Percentiles rank a stretch among this genome's conserved stretches.
phyloP scores from a whole-genome alignment of 352 stramenopile species.

The Phytophthora litchii region DNA sequence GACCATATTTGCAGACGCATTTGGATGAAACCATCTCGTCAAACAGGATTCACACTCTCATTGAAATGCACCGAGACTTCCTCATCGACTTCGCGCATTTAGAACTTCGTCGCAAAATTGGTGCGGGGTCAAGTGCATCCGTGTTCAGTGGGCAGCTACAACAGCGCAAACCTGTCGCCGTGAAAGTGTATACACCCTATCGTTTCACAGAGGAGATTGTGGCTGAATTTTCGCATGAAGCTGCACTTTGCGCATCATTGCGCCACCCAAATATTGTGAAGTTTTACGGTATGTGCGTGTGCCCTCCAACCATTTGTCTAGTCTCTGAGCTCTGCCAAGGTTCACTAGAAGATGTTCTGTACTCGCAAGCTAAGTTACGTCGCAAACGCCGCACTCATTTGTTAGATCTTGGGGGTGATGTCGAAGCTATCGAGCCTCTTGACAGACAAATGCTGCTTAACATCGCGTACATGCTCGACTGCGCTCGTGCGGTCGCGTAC shows the following conservation, averaged over 20 bases:
- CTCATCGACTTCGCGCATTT: constrained; percentile 75
- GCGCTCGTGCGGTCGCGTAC: constrained; percentile 61
- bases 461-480: constrained; percentile 69
- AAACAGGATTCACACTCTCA: constrained; percentile 53
- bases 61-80: constrained; percentile 73
- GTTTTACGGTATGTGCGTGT: constrained; percentile 73
- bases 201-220: constrained; percentile 59
- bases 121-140: constrained; percentile 45
- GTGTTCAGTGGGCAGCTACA: constrained; percentile 59
- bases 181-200: constrained; percentile 70
- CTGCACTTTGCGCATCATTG: constrained; percentile 53
- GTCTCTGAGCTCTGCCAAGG: constrained; percentile 64
- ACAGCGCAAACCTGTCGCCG: constrained; percentile 40
- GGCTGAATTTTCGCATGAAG: constrained; percentile 66
- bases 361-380: constrained; percentile 18
- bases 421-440: constrained; percentile 5
- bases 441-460: constrained; percentile 50
- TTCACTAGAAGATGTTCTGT: constrained; percentile 52
- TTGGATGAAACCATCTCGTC: constrained; percentile 54
- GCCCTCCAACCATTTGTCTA: constrained; percentile 65
- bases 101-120: constrained; percentile 53
- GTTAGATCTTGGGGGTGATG: constrained; percentile 17
- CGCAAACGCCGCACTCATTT: constrained; percentile 8
- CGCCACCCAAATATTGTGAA: constrained; percentile 66
- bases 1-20: constrained; percentile 9